Percentiles rank a stretch among this genome's conserved stretches.
Conservation (phyloP, 495 filamentous ascomycete species). For the Cenococcum geophilum region DNA sequence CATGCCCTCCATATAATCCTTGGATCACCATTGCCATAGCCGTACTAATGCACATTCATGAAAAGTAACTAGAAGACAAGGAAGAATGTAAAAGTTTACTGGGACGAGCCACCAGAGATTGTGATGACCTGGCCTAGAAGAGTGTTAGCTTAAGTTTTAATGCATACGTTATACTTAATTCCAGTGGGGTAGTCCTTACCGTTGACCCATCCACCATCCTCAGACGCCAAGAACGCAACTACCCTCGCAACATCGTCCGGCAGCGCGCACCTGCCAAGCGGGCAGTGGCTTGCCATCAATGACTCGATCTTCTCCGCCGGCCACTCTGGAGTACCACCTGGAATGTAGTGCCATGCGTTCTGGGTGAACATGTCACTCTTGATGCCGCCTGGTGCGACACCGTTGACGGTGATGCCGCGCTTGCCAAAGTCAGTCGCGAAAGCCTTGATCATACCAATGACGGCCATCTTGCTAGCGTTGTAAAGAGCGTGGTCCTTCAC, state of each 20-base stretch:
- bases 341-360: constrained; percentile 59
- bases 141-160: not conserved
- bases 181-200: constrained; percentile 38
- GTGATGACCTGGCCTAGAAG: constrained; percentile 40
- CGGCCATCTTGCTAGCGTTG: constrained; percentile 68
- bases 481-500: constrained; percentile 71
- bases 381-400: constrained; percentile 68
- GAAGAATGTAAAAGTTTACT: constrained; percentile 25
- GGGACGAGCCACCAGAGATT: constrained; percentile 42
- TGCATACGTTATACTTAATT: not conserved
- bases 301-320: constrained; percentile 41
- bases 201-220: constrained; percentile 58
- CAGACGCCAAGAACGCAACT: constrained; percentile 50
- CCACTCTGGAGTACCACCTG: constrained; percentile 39
- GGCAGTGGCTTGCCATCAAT: constrained; percentile 43
- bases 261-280: constrained; percentile 49
- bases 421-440: constrained; percentile 69
- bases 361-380: constrained; percentile 73
- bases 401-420: constrained; percentile 69
- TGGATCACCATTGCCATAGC: constrained; percentile 1
- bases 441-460: constrained; percentile 70
- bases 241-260: constrained; percentile 56
- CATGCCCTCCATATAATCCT: no score
- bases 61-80: not conserved
- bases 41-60: constrained; percentile 6